Evolutionary conservation across 176 grass and related monocot species (phyloP).

Genomic region (Eleusine coracana): DNA sequence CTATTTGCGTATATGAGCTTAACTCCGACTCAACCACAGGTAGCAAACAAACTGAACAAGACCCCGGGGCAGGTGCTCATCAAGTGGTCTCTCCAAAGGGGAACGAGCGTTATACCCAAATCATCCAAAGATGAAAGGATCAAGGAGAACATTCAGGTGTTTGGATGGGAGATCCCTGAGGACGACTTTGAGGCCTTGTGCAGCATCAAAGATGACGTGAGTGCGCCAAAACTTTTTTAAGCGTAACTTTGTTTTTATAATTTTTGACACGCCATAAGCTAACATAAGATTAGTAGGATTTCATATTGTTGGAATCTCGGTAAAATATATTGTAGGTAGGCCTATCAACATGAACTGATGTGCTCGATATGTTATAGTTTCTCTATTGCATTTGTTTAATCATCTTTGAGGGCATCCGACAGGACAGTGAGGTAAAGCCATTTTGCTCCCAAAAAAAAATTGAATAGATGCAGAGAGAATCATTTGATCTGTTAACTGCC

Average conservation of each 20-base stretch:
- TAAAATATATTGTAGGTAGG: not conserved
- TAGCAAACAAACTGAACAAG: constrained; percentile 78
- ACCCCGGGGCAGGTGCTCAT: constrained; percentile 73
- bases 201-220: constrained; percentile 79
- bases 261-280: not conserved
- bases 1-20: not conserved
- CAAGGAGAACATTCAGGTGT: constrained; percentile 76
- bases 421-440: constrained; percentile 3
- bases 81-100: constrained; percentile 73
- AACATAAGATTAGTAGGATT: not conserved
- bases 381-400: not conserved
- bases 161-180: constrained; percentile 74
- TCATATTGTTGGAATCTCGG: not conserved
- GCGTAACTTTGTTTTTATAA: not conserved
- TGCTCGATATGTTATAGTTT: not conserved
- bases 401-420: constrained; percentile 4
- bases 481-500: not conserved
- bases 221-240: not conserved
- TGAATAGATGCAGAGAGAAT: constrained; percentile 24
- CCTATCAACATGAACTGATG: not conserved
- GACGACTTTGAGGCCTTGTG: constrained; percentile 70
- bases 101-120: constrained; percentile 80
- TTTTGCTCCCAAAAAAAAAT: not conserved
- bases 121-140: constrained; percentile 76
- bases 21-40: constrained; percentile 32